Evolutionary conservation across 106 monocot genomes (phyloP).

Genomic region (Allium cepa): DNA sequence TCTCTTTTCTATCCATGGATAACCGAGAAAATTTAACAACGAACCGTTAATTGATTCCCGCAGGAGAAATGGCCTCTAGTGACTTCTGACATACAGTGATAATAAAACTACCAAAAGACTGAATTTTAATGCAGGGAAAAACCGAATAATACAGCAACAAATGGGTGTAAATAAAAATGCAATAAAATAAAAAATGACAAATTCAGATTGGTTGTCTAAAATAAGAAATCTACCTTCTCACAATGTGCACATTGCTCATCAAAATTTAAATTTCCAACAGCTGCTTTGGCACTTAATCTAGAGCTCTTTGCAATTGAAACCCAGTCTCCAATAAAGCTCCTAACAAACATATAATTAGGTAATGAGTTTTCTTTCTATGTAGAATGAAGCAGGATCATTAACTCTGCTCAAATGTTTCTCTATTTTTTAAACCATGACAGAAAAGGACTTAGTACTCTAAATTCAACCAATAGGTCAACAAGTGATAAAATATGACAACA

Average conservation of each 20-base stretch:
- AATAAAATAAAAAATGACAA: background rate
- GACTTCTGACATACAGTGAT: background rate
- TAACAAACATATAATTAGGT: slow-evolving; percentile 12
- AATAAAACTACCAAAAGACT: too few species aligned
- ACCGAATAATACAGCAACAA: too few species aligned
- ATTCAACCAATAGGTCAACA: background rate
- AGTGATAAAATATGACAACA: too few species aligned
- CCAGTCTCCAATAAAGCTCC: slow-evolving; percentile 78
- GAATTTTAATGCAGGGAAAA: background rate
- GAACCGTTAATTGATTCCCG: slow-evolving; percentile 93
- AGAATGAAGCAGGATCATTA: too few species aligned
- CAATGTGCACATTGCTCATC: slow-evolving; percentile 81
- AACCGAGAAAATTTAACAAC: slow-evolving; percentile 78
- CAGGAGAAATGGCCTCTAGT: background rate
- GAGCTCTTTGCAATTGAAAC: slow-evolving; percentile 81
- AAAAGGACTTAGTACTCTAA: too few species aligned
- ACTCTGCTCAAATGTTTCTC: too few species aligned
- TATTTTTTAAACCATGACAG: too few species aligned
- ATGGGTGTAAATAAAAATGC: background rate
- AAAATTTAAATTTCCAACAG: slow-evolving; percentile 65
- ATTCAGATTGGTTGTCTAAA: background rate
- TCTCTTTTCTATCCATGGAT: slow-evolving; percentile 90
- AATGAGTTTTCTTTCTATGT: background rate
- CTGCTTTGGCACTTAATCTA: slow-evolving; percentile 82
- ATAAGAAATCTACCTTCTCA: slow-evolving; percentile 53